Evolutionary conservation across 2,329 filamentous ascomycete genomes (phyloP).

Genomic region (Fonsecaea erecta): DNA sequence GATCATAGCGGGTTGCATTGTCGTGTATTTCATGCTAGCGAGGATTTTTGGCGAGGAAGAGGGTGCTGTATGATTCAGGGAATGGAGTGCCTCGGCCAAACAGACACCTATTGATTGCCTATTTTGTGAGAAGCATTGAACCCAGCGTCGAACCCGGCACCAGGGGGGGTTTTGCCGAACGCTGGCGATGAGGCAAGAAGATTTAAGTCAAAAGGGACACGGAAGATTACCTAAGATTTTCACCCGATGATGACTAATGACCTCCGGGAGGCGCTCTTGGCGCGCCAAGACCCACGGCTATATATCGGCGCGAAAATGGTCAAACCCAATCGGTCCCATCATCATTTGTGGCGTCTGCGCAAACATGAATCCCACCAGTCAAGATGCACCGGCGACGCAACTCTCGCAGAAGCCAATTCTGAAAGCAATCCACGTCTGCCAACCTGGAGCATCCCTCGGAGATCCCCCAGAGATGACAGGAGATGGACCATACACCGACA

Average conservation of each 20-base stretch:
- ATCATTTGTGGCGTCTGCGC: neutral
- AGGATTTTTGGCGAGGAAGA: constrained; percentile 27
- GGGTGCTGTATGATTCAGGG: constrained; percentile 12
- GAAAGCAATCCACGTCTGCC: neutral
- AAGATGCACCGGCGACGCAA: neutral
- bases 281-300: neutral
- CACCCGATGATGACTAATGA: neutral
- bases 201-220: neutral
- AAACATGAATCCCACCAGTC: neutral
- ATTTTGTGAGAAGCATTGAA: too few relatives aligned
- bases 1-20: constrained; percentile 70
- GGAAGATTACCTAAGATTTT: neutral
- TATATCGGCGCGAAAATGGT: neutral
- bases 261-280: too few relatives aligned
- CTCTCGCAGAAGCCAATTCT: neutral
- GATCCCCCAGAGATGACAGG: neutral
- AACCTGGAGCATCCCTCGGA: neutral
- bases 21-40: constrained; percentile 69
- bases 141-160: too few relatives aligned
- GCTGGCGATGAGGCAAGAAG: neutral
- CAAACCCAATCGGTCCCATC: neutral
- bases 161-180: neutral
- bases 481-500: neutral
- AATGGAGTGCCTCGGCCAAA: neutral
- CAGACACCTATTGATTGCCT: too few relatives aligned